Percentiles rank a stretch among this genome's conserved stretches.
Conservation (phyloP, 805 yeast genomes). For the Pichia nakasei region DNA sequence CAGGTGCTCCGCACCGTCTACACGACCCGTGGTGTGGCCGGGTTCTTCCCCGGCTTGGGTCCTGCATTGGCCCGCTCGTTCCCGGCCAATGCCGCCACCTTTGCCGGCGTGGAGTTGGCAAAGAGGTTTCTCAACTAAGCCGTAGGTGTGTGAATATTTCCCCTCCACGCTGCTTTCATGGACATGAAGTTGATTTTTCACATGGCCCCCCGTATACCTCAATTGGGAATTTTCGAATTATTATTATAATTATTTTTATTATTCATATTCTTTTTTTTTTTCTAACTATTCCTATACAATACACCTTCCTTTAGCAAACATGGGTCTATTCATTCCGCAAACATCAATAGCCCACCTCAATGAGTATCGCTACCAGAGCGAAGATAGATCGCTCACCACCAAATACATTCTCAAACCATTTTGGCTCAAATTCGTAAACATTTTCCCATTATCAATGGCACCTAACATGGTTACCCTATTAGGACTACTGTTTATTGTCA, state of each 20-base stretch:
- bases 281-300: too few species aligned
- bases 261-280: background rate
- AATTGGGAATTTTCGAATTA: too few species aligned
- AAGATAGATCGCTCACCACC: slow-evolving; percentile 73
- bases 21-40: slow-evolving; percentile 69
- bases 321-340: slow-evolving; percentile 12
- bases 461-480: slow-evolving; percentile 83
- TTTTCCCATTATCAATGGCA: slow-evolving; percentile 84
- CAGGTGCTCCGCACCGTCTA: slow-evolving; percentile 66
- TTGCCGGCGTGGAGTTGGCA: slow-evolving; percentile 88
- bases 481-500: slow-evolving; percentile 65
- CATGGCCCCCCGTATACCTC: too few species aligned
- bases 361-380: slow-evolving; percentile 46
- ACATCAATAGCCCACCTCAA: slow-evolving; percentile 9
- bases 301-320: background rate
- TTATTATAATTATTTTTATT: background rate
- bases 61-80: slow-evolving; percentile 91
- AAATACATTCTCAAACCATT: slow-evolving; percentile 71
- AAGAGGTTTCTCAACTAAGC: slow-evolving; percentile 16
- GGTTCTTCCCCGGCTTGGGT: slow-evolving; percentile 95
- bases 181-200: too few species aligned
- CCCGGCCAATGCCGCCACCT: slow-evolving; percentile 99
- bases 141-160: too few species aligned
- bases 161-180: too few species aligned
- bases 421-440: slow-evolving; percentile 62